Evolutionary conservation across 2,329 filamentous ascomycete species (phyloP).

Genomic region (Xylariaceae sp.): DNA sequence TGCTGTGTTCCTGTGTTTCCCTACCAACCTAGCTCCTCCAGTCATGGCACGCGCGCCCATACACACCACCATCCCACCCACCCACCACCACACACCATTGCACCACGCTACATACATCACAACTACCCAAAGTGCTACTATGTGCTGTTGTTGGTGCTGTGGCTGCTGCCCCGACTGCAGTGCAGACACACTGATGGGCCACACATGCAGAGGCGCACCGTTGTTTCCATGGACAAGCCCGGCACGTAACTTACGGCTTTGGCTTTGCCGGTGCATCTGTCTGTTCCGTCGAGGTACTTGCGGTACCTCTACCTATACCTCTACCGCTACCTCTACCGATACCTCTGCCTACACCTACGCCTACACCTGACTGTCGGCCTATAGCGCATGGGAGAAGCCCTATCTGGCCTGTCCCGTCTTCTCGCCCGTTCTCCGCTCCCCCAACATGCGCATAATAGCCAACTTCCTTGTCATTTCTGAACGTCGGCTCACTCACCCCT

Average conservation of each 20-base stretch:
- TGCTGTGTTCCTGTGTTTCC: slow-evolving; percentile 8
- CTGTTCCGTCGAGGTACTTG: slow-evolving; percentile 9
- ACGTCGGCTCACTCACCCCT: slow-evolving; percentile 30
- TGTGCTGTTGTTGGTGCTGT: slow-evolving; percentile 8
- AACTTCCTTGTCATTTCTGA: slow-evolving; percentile 29
- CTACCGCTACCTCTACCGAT: not conserved
- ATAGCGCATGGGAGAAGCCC: slow-evolving; percentile 10
- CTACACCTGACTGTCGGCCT: not conserved
- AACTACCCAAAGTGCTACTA: not conserved
- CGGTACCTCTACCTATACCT: slow-evolving; percentile 9
- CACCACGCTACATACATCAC: not conserved
- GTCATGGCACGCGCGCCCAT: not conserved
- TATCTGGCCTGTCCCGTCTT: slow-evolving; percentile 3
- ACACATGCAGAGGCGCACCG: slow-evolving; percentile 14
- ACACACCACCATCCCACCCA: not conserved
- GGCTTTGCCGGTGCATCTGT: slow-evolving; percentile 12
- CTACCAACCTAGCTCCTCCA: slow-evolving; percentile 1
- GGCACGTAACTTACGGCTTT: slow-evolving; percentile 3
- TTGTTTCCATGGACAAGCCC: slow-evolving; percentile 9
- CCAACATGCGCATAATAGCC: slow-evolving; percentile 24
- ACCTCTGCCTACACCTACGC: not conserved
- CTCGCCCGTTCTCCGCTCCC: slow-evolving; percentile 13
- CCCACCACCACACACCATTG: not conserved
- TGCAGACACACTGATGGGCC: slow-evolving; percentile 17
- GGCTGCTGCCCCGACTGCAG: slow-evolving; percentile 11